Conservation (phyloP, 2,329 filamentous ascomycete species). For the Waltergamsia citrina region DNA sequence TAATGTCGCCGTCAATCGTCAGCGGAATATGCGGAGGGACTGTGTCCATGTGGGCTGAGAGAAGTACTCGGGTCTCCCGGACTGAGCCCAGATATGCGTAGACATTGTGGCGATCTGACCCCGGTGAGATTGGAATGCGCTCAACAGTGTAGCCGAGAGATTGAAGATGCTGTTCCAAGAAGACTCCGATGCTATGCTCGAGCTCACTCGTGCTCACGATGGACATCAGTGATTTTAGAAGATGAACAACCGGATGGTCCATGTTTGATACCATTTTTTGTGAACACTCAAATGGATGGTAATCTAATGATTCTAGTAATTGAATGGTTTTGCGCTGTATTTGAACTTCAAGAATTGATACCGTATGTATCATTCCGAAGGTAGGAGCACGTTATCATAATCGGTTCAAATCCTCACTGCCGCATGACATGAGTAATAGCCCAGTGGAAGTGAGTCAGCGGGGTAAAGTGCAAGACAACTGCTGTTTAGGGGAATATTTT, state of each 20-base stretch:
- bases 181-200: constrained; percentile 55
- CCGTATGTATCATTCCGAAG: too few species aligned
- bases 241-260: constrained; percentile 29
- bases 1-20: constrained; percentile 32
- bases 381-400: too few species aligned
- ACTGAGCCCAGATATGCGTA: constrained; percentile 49
- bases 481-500: too few species aligned
- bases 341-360: too few species aligned
- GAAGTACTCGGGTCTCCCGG: constrained; percentile 42
- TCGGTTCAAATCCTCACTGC: too few species aligned
- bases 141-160: constrained; percentile 25
- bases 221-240: constrained; percentile 65
- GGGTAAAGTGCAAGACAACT: too few species aligned
- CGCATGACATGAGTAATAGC: too few species aligned
- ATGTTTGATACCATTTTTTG: too few species aligned
- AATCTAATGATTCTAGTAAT: too few species aligned
- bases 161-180: constrained; percentile 54
- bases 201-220: constrained; percentile 58
- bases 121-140: constrained; percentile 11
- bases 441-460: too few species aligned
- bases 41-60: constrained; percentile 68
- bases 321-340: too few species aligned
- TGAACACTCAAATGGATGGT: too few species aligned
- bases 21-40: constrained; percentile 62
- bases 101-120: constrained; percentile 49